Conservation (phyloP, 2,329 filamentous ascomycete genomes). For the Simplicillium sp. region DNA sequence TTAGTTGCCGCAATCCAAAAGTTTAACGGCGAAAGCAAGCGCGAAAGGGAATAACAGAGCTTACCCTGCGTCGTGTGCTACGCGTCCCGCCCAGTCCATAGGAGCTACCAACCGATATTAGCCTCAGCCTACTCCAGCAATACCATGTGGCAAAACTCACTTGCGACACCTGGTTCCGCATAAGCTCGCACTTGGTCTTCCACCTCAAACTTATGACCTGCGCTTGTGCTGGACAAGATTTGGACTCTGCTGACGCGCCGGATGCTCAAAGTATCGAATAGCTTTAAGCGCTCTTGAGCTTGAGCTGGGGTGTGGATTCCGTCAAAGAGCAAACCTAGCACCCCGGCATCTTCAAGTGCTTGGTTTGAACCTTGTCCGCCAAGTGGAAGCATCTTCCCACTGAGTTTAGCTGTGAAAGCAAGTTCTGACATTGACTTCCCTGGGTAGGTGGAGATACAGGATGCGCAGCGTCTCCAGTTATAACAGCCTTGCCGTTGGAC, state of each 20-base stretch:
- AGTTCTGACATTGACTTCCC: neutral
- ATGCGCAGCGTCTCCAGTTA: conserved; percentile 7
- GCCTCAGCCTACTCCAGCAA: too few species aligned
- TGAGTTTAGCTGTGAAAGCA: neutral
- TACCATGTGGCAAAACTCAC: too few species aligned
- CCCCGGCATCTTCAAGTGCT: conserved; percentile 5
- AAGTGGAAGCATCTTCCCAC: conserved; percentile 6
- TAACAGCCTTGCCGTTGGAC: conserved; percentile 3
- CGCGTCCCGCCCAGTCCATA: too few species aligned
- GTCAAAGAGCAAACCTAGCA: conserved; percentile 1
- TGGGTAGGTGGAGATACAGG: neutral
- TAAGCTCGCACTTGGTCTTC: too few species aligned
- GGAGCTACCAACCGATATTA: too few species aligned
- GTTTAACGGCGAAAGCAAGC: too few species aligned
- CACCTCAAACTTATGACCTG: neutral
- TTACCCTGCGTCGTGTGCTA: too few species aligned
- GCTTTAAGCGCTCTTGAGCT: neutral
- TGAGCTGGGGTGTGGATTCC: neutral
- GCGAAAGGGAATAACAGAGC: too few species aligned
- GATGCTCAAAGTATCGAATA: conserved; percentile 1
- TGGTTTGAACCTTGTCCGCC: conserved; percentile 6
- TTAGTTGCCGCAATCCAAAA: too few species aligned
- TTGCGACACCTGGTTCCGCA: too few species aligned
- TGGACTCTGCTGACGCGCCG: conserved; percentile 1
- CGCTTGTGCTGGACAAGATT: conserved; percentile 3